Evolutionary conservation across 139 green algal species (phyloP).

Genomic region (Nannochloris sp.): DNA sequence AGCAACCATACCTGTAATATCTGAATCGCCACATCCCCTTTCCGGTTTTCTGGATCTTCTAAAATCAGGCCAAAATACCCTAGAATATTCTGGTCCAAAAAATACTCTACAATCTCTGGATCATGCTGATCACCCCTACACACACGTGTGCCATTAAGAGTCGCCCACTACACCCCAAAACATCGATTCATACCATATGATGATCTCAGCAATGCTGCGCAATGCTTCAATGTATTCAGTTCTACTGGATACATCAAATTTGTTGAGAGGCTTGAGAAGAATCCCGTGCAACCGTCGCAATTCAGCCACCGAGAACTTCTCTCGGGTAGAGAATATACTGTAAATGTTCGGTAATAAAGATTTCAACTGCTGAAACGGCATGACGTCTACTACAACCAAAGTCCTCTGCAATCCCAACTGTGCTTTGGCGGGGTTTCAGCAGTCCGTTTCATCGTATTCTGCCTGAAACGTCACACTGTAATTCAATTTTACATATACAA

Average conservation of each 20-base stretch:
- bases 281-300: constrained; percentile 29
- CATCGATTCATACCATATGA: constrained; percentile 69
- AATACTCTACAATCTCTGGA: constrained; percentile 87
- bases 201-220: constrained; percentile 85
- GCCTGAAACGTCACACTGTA: background rate
- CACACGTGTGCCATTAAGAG: background rate
- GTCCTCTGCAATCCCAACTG: too few relatives aligned
- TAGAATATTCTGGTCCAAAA: constrained; percentile 89
- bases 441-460: background rate
- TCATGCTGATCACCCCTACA: constrained; percentile 93
- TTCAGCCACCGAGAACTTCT: constrained; percentile 19
- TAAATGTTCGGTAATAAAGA: background rate
- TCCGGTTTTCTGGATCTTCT: constrained; percentile 55
- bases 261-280: constrained; percentile 24
- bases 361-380: too few relatives aligned
- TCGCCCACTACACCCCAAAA: background rate
- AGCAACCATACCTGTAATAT: constrained; percentile 2
- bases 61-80: constrained; percentile 80
- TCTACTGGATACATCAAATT: constrained; percentile 42
- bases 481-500: background rate
- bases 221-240: constrained; percentile 83
- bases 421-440: too few relatives aligned
- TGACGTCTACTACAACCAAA: too few relatives aligned
- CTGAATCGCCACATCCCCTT: constrained; percentile 73
- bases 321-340: background rate